Conservation (phyloP, 2,329 filamentous ascomycete species). For the Trichoderma aggressivum region DNA sequence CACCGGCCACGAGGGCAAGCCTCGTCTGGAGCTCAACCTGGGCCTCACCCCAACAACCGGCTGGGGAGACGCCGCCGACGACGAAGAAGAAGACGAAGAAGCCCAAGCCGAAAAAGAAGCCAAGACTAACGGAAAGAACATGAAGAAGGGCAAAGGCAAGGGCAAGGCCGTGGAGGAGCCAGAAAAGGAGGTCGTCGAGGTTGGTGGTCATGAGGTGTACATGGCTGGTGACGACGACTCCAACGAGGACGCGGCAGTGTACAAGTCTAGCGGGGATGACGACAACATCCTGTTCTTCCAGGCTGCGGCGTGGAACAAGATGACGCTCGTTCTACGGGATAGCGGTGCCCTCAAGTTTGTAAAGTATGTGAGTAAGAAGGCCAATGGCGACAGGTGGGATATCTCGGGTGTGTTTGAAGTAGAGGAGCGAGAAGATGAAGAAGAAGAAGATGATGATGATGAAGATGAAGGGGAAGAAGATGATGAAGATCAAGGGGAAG, state of each 20-base stretch:
- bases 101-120: constrained; percentile 28
- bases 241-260: constrained; percentile 77
- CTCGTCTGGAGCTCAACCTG: constrained; percentile 82
- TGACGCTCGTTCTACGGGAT: constrained; percentile 87
- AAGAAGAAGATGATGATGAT: constrained; percentile 33
- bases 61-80: constrained; percentile 70
- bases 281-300: constrained; percentile 65
- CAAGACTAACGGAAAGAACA: constrained; percentile 29
- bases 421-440: constrained; percentile 47
- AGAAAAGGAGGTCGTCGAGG: constrained; percentile 46
- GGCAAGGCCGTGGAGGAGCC: constrained; percentile 28
- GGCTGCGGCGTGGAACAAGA: constrained; percentile 75
- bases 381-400: constrained; percentile 90
- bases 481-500: constrained; percentile 32
- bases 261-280: constrained; percentile 75
- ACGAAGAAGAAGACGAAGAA: constrained; percentile 41
- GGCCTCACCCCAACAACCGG: constrained; percentile 80
- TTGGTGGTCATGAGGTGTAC: constrained; percentile 83
- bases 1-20: constrained; percentile 73
- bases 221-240: constrained; percentile 82
- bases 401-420: constrained; percentile 77
- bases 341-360: constrained; percentile 85
- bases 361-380: constrained; percentile 84
- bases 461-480: constrained; percentile 30
- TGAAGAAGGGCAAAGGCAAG: constrained; percentile 29